These are phyloP conservation scores for Arctium lappa DNA, from an alignment of 129 eudicot genomes.

Conservation along the genomic window DNA sequence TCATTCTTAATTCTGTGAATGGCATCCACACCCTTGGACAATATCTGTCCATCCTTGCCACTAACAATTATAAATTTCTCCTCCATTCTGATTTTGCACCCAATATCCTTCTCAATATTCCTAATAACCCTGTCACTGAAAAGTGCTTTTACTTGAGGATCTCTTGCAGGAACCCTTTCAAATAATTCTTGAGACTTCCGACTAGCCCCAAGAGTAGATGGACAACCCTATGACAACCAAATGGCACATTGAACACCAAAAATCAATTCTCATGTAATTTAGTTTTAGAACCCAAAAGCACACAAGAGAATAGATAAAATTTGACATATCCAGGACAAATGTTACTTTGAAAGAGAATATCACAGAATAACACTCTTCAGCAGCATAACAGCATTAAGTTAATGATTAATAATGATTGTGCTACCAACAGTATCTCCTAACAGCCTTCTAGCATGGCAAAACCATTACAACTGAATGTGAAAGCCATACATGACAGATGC, in stretches of 20 bases:
- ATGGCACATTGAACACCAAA: constrained; percentile 10
- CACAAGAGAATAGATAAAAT: not conserved
- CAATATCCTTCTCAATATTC: constrained; percentile 71
- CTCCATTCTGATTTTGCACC: constrained; percentile 82
- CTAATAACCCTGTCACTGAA: constrained; percentile 65
- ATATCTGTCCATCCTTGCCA: constrained; percentile 79
- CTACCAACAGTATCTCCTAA: not conserved
- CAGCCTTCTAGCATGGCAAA: not conserved
- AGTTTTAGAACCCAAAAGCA: not conserved
- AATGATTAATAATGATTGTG: not conserved
- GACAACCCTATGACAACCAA: constrained; percentile 71
- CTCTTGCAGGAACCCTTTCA: constrained; percentile 88
- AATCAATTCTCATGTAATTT: not conserved
- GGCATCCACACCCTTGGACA: constrained; percentile 90
- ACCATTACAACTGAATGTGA: not conserved
- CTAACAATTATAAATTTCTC: constrained; percentile 91
- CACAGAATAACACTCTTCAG: not conserved
- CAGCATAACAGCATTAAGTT: not conserved
- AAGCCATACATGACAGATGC: not conserved
- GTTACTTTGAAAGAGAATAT: not conserved
- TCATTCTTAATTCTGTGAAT: constrained; percentile 77
- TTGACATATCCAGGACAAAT: not conserved
- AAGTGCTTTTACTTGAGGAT: constrained; percentile 70
- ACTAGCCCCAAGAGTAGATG: constrained; percentile 87
- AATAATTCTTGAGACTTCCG: constrained; percentile 90